Base-by-base conservation (phyloP, 192 early-diverging fungal species). In the Funneliformis mosseae region DNA sequence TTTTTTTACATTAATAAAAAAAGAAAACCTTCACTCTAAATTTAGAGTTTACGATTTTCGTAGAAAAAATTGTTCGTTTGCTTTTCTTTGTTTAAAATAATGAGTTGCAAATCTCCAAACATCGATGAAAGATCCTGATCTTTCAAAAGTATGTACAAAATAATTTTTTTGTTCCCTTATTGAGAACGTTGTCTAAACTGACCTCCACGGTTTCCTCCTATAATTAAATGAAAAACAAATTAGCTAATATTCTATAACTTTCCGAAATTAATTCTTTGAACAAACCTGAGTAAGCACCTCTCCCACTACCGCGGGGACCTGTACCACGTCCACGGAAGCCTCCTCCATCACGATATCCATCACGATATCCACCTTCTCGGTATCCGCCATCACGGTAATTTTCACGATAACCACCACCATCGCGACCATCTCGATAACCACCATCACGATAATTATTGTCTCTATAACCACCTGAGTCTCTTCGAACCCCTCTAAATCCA, bases 51-150 rank as follows among this genome's bases (percentile, higher is more conserved):
- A 55, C 18, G 27, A 59, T 25, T 46, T 23, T 55, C n/a, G 21
- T 55, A 38, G 12, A 60, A 42, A 38, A 63, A 63, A 60, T 77
- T 77, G 55, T 77, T 77, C 75, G 71, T 73, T 73, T 73, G 71
- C 23, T 73, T 73, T 71, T 50, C 43, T 73, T 73, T 43, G 8
- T 10, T 64, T 28, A 27, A 63, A 64, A 64, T 27, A 64, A 72
- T 46, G 38, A 42, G 43, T 23, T 72, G 70, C 41, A 25, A 73
- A 21, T 18, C 21, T n/a, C 14, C 18, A 76, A 45, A 63, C 18
- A 62, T 76, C 23, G 8, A 63, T 23, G 41, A 63, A 45, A 42
- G 10, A 77, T 63, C 55, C 60, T 16, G 23, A 43, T 23, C 39
- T 42, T 61, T 42, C 33, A 33, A 39, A 23, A 48, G 23, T 38